These are phyloP conservation scores for Mrakia blollopis DNA, from an alignment of 768 basidiomycete species.

Conservation along the genomic window DNA sequence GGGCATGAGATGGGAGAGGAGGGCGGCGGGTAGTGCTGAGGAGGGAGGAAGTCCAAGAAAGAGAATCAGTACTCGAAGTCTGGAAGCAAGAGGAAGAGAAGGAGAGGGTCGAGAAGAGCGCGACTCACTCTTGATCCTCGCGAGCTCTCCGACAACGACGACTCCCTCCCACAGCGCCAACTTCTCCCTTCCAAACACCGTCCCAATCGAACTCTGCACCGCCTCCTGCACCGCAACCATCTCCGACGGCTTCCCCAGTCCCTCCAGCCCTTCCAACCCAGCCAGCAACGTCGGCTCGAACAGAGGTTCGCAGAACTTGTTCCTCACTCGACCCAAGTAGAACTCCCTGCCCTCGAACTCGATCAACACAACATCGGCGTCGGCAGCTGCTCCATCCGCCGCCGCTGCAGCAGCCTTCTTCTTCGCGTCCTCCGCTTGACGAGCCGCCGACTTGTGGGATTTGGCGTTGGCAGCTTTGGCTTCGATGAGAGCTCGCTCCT, in stretches of 20 bases:
- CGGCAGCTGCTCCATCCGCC: constrained; percentile 27
- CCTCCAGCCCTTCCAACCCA: constrained; percentile 21
- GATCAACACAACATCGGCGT: constrained; percentile 32
- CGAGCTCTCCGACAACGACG: constrained; percentile 61
- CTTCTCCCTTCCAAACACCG: constrained; percentile 60
- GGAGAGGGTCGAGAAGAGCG: background rate
- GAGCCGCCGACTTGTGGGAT: constrained; percentile 29
- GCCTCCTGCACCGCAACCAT: constrained; percentile 27
- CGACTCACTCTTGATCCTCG: constrained; percentile 72
- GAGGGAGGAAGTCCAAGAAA: constrained; percentile 51
- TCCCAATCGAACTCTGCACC: constrained; percentile 33
- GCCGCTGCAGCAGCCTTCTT: constrained; percentile 52
- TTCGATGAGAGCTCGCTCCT: constrained; percentile 82
- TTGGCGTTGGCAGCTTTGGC: constrained; percentile 47
- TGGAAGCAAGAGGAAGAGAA: background rate
- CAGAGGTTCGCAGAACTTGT: constrained; percentile 84
- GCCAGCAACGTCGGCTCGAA: constrained; percentile 64
- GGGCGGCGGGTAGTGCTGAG: constrained; percentile 22
- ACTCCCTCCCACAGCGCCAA: constrained; percentile 56
- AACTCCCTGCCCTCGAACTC: constrained; percentile 52
- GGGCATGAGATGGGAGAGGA: constrained; percentile 26
- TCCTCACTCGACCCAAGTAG: constrained; percentile 78
- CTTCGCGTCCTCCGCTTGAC: constrained; percentile 51
- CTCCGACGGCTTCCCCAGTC: background rate
- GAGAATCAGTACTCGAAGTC: background rate